Percentiles rank a stretch among this genome's conserved stretches.
phyloP scores from a whole-genome alignment of 768 basidiomycete genomes.

The Leucosporidium yakuticum region DNA sequence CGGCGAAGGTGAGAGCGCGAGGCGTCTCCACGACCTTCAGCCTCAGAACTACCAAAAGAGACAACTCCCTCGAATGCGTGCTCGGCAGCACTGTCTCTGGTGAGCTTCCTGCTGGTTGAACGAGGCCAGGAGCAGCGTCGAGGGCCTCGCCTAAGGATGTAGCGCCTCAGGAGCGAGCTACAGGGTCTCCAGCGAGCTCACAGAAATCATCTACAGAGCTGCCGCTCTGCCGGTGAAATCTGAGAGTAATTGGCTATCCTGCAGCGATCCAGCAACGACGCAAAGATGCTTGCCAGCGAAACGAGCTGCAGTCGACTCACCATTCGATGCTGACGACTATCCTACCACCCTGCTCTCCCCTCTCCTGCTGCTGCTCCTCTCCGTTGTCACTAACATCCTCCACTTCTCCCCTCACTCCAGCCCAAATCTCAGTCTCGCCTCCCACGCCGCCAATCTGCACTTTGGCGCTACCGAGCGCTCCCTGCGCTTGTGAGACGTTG shows the following conservation, averaged over 20 bases:
- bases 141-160: not conserved
- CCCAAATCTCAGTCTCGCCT: slow-evolving; percentile 70
- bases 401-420: slow-evolving; percentile 73
- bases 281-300: no score
- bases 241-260: no score
- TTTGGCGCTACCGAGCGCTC: slow-evolving; percentile 77
- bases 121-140: no score
- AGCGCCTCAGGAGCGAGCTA: not conserved
- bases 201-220: no score
- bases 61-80: no score
- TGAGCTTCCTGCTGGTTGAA: no score
- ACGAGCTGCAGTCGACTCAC: slow-evolving; percentile 5
- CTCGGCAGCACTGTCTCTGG: no score
- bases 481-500: slow-evolving; percentile 56
- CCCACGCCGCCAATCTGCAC: slow-evolving; percentile 62
- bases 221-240: no score
- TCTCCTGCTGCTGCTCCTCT: slow-evolving; percentile 34
- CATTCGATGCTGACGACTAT: slow-evolving; percentile 50
- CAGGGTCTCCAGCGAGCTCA: no score
- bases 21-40: no score
- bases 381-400: slow-evolving; percentile 51
- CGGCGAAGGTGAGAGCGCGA: not conserved
- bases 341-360: slow-evolving; percentile 49
- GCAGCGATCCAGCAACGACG: no score
- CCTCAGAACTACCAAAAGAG: no score